Evolutionary conservation across 257 asterid species (phyloP).

Genomic region (Primulina eburnea): DNA sequence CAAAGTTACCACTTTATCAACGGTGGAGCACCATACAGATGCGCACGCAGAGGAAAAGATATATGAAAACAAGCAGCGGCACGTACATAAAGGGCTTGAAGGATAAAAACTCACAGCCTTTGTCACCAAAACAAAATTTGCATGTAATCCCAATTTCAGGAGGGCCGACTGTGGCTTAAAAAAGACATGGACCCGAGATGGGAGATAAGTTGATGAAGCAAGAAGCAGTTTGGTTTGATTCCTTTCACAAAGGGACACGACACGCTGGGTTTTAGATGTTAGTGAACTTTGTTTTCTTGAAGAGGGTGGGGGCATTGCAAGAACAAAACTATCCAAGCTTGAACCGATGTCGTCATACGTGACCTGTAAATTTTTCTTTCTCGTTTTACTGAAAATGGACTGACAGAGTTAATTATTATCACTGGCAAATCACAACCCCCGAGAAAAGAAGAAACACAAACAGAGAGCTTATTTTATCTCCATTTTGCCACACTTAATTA

Average conservation of each 20-base stretch:
- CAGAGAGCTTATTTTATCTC: no score
- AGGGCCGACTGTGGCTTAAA: not conserved
- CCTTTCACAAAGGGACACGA: not conserved
- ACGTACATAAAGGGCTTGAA: conserved; percentile 4
- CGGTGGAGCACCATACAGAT: not conserved
- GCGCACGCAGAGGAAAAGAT: not conserved
- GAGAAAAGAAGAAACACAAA: not conserved
- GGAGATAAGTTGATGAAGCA: conserved; percentile 15
- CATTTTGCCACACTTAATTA: no score
- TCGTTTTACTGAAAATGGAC: not conserved
- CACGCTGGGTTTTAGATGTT: not conserved
- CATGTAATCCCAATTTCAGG: not conserved
- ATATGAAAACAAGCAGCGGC: not conserved
- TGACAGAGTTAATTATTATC: not conserved
- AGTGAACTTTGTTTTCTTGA: not conserved
- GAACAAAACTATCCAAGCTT: not conserved
- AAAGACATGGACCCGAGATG: conserved; percentile 15
- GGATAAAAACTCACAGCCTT: conserved; percentile 24
- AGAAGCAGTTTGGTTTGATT: not conserved
- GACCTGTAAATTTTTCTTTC: not conserved
- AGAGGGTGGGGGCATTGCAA: not conserved
- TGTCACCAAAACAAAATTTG: not conserved
- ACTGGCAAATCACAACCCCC: not conserved
- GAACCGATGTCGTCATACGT: not conserved
- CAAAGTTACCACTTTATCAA: no score